These are phyloP conservation scores for Tolypocladium album DNA, from an alignment of 2,329 filamentous ascomycete genomes.

Conservation along the genomic window DNA sequence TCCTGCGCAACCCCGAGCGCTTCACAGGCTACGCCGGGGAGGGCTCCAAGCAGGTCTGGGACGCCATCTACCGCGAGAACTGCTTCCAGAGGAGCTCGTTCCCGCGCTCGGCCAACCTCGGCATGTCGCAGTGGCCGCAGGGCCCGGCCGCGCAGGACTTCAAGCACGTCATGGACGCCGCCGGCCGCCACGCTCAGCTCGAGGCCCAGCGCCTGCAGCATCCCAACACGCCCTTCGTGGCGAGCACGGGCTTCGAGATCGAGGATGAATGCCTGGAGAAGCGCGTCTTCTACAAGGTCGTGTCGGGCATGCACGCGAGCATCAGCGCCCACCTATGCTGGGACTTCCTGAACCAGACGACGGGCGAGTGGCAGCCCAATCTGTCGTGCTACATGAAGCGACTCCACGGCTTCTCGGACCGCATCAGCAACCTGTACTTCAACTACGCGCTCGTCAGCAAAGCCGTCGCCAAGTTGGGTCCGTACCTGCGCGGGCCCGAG, in stretches of 20 bases:
- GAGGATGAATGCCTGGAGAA: constrained; percentile 96
- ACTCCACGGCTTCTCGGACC: constrained; percentile 77
- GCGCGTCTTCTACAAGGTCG: constrained; percentile 91
- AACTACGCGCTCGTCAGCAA: constrained; percentile 95
- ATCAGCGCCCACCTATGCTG: constrained; percentile 95
- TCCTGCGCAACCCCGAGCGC: constrained; percentile 85
- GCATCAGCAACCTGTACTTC: constrained; percentile 96
- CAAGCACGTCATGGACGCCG: constrained; percentile 48
- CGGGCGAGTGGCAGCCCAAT: constrained; percentile 87
- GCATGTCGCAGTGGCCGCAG: constrained; percentile 27
- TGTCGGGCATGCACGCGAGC: constrained; percentile 96
- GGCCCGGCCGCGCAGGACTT: constrained; percentile 50
- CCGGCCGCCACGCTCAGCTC: constrained; percentile 49
- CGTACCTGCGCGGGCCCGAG: constrained; percentile 53
- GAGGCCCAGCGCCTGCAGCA: constrained; percentile 34
- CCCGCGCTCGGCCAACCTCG: constrained; percentile 45
- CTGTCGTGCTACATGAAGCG: constrained; percentile 77
- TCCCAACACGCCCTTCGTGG: constrained; percentile 47
- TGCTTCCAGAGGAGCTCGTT: constrained; percentile 71
- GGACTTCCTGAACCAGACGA: constrained; percentile 92
- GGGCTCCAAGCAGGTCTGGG: constrained; percentile 84
- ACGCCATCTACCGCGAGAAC: constrained; percentile 93
- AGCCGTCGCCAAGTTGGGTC: constrained; percentile 80
- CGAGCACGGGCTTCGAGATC: constrained; percentile 57
- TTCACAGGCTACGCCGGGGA: constrained; percentile 90